Evolutionary conservation across 2,329 filamentous ascomycete genomes (phyloP), one percentile per base, ranked within the genome.

Genomic region (Ophiostoma novo-ulmi): DNA sequence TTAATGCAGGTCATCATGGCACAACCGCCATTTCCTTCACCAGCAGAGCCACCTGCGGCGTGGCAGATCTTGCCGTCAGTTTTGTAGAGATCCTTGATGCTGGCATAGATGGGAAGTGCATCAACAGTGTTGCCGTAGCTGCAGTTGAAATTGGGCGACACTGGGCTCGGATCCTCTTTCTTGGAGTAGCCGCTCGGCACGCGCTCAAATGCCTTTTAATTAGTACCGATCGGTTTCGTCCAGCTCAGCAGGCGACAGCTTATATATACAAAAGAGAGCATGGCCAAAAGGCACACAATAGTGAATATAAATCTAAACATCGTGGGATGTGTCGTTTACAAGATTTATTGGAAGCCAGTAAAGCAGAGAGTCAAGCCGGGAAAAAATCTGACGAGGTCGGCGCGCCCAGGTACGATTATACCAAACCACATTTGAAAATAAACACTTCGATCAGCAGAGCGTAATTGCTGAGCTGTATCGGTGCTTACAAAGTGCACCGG

Each of bases 51-150:
- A 14, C 58, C 68, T 2, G 68, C 39, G 1, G 68, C 68, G 26
- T 52, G 63, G 58, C 68, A 65, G 5, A 44, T 38, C 39, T 61
- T 58, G 4, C 38, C 48, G 58, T 41, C 68, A 17, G 44, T 69
- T 17, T 48, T 64, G 68, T 69, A 69, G 13, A 69, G 68, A 26
- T 65, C 39, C 26, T 65, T 65, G 58, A 69, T 65, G 39, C 68
- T 55, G 26, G 31, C 68, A 20, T 69, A 61, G 26, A 69, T 69
- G 26, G 68, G 31, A 11, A 61, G 13, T 31, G 64, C 68, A 44
- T 69, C 68, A 26, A 69, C 68, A 10, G 36, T 20, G 11, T 22
- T 35, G 68, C 68, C 68, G 26, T 69, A 69, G 61, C 55, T 44
- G 20, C 68, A 69, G 39, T 58, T 69, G 26, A n/a, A 65, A 39